Evolutionary conservation across 2,329 filamentous ascomycete genomes (phyloP).

Genomic region (Calonectria pauciramosa): DNA sequence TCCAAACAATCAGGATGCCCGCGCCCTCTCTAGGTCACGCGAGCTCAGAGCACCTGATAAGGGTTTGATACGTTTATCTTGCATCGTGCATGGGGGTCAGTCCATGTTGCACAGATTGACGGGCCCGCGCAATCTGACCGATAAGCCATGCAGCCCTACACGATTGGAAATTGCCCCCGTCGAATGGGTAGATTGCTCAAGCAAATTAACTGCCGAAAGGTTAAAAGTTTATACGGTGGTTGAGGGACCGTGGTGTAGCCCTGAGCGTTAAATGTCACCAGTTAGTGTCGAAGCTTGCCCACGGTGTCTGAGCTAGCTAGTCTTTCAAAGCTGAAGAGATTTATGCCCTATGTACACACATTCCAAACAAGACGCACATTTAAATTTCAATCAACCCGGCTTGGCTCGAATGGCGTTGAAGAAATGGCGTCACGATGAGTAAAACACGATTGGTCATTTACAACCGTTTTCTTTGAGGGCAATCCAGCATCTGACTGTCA

Average conservation of each 20-base stretch:
- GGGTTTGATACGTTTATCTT: not conserved
- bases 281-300: not conserved
- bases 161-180: not conserved
- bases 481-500: not conserved
- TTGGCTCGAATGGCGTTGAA: not conserved
- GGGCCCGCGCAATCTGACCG: not conserved
- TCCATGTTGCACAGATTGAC: not conserved
- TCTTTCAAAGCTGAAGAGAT: no score
- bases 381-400: not conserved
- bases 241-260: no score
- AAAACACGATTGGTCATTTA: not conserved
- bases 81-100: not conserved
- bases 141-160: conserved; percentile 1
- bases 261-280: not conserved
- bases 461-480: not conserved
- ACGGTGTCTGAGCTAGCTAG: not conserved
- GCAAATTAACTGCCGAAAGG: not conserved
- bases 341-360: not conserved
- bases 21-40: not conserved
- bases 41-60: not conserved
- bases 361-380: not conserved
- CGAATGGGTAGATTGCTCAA: not conserved
- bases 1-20: not conserved
- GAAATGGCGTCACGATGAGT: not conserved
- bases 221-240: not conserved